Conservation (phyloP, 2,329 filamentous ascomycete genomes). For the Fusarium paranaense region DNA sequence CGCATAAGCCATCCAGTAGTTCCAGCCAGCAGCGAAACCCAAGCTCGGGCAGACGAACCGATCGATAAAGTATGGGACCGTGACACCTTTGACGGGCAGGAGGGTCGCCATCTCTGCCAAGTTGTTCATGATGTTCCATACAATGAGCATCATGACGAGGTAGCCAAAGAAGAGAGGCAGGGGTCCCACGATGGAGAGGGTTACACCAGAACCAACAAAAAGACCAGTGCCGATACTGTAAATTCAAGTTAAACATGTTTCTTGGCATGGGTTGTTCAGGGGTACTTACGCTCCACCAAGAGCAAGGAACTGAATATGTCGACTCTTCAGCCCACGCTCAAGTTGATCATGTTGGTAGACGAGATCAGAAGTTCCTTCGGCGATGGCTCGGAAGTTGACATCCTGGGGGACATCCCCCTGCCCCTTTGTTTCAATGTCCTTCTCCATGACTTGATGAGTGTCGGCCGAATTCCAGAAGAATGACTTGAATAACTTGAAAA, state of each 20-base stretch:
- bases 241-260: background rate
- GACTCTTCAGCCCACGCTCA: slow-evolving; percentile 58
- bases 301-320: slow-evolving; percentile 72
- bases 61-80: slow-evolving; percentile 67
- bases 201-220: slow-evolving; percentile 24
- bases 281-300: slow-evolving; percentile 13
- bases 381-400: slow-evolving; percentile 7
- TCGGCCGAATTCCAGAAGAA: too few species aligned
- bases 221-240: slow-evolving; percentile 24
- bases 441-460: background rate
- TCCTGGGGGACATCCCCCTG: background rate
- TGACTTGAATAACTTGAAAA: background rate
- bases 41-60: slow-evolving; percentile 66
- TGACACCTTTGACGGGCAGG: slow-evolving; percentile 67
- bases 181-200: slow-evolving; percentile 19
- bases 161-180: slow-evolving; percentile 23
- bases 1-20: slow-evolving; percentile 71
- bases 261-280: background rate
- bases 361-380: background rate
- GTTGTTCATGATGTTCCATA: slow-evolving; percentile 34
- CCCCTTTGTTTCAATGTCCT: slow-evolving; percentile 1
- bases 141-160: slow-evolving; percentile 21
- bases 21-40: slow-evolving; percentile 67
- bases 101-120: slow-evolving; percentile 67
- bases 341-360: slow-evolving; percentile 8